Conservation (phyloP, 202 grass and related monocot species). For the Zizania palustris region DNA sequence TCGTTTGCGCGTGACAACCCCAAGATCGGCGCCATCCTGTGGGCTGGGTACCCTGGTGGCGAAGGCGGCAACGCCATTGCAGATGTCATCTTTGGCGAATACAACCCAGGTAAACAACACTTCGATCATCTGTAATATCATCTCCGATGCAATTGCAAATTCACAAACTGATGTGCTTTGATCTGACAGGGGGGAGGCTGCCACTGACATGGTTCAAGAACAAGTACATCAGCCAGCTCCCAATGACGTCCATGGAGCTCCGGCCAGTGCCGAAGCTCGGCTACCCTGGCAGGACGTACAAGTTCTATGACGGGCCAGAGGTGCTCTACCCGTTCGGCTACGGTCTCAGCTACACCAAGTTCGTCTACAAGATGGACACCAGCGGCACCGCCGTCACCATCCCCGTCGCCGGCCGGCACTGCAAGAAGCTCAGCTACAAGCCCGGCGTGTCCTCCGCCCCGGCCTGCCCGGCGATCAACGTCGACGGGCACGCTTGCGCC, state of each 20-base stretch:
- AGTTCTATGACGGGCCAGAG: constrained; percentile 44
- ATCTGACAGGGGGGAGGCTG: constrained; percentile 48
- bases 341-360: constrained; percentile 59
- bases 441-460: not conserved
- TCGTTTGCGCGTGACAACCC: constrained; percentile 44
- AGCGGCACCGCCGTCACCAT: not conserved
- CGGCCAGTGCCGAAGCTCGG: constrained; percentile 44
- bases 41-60: constrained; percentile 59
- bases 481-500: constrained; percentile 20
- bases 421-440: constrained; percentile 47
- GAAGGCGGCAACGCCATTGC: constrained; percentile 62
- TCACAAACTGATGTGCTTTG: not conserved
- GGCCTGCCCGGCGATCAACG: constrained; percentile 41
- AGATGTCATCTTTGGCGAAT: constrained; percentile 65
- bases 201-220: constrained; percentile 59
- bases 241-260: constrained; percentile 63
- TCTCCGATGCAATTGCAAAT: not conserved
- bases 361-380: constrained; percentile 23
- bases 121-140: not conserved
- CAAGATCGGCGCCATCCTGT: constrained; percentile 60
- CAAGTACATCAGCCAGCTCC: constrained; percentile 50
- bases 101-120: constrained; percentile 51
- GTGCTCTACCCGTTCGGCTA: constrained; percentile 64
- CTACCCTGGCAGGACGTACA: constrained; percentile 55
- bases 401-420: not conserved